Evolutionary conservation across 495 filamentous ascomycete genomes (phyloP).

Genomic region (Neurospora sp.): DNA sequence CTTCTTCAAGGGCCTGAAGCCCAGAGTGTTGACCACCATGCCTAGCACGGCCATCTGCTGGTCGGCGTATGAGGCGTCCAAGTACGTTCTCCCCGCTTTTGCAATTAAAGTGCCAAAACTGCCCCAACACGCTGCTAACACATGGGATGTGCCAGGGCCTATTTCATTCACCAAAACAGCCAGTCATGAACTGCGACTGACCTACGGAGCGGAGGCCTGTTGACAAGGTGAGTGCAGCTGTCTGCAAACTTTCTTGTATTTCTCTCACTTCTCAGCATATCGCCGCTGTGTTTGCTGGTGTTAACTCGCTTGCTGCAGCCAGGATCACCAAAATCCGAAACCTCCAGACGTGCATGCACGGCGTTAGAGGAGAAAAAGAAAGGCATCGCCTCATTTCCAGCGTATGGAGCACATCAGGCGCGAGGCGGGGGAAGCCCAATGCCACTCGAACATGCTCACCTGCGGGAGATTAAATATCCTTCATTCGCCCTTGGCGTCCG

Average conservation of each 20-base stretch:
- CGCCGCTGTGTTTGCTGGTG: neutral
- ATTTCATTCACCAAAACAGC: slow-evolving; percentile 43
- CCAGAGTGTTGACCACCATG: slow-evolving; percentile 91
- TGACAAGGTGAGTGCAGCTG: neutral
- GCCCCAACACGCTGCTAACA: slow-evolving; percentile 5
- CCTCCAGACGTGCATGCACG: neutral
- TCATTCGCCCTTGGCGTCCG: neutral
- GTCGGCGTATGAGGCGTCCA: slow-evolving; percentile 57
- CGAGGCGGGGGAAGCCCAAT: neutral
- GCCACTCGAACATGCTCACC: neutral
- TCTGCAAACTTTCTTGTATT: neutral
- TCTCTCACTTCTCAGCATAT: neutral
- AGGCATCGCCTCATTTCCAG: neutral
- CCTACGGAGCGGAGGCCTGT: neutral
- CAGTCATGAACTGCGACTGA: slow-evolving; percentile 1
- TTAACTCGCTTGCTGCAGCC: neutral
- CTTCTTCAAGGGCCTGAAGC: slow-evolving; percentile 87
- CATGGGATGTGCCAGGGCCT: slow-evolving; percentile 31
- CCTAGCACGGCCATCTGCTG: slow-evolving; percentile 98
- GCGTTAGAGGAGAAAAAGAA: neutral
- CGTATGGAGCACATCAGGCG: neutral
- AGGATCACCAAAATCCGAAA: neutral
- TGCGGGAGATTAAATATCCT: neutral
- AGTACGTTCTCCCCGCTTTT: slow-evolving; percentile 27
- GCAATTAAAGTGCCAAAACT: neutral